phyloP scores from a whole-genome alignment of 306 rosid genomes.

The Medicago ruthenica region DNA sequence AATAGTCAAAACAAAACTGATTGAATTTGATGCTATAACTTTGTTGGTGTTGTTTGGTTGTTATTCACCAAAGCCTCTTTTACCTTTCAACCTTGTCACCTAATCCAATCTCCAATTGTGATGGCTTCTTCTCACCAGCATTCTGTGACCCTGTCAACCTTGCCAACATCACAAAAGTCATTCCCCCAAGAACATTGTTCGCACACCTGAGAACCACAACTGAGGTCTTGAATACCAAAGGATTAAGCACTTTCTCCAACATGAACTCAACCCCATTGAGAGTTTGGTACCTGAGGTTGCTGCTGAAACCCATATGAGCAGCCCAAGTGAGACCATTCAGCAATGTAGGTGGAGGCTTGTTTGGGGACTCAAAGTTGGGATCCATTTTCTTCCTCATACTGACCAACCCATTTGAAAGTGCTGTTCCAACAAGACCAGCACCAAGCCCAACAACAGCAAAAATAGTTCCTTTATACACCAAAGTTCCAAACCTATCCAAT shows the following conservation, averaged over 20 bases:
- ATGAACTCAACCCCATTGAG: constrained; percentile 76
- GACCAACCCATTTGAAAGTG: constrained; percentile 82
- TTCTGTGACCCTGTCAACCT: constrained; percentile 86
- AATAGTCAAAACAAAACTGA: constrained; percentile 12
- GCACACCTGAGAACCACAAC: constrained; percentile 76
- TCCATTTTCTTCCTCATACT: constrained; percentile 89
- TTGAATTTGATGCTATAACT: constrained; percentile 52
- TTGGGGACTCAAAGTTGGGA: constrained; percentile 80
- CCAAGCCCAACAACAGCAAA: constrained; percentile 85
- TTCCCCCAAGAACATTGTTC: constrained; percentile 89
- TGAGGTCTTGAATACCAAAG: constrained; percentile 78
- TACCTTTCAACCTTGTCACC: constrained; percentile 57
- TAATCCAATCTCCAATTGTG: constrained; percentile 39
- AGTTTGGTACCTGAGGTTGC: constrained; percentile 89
- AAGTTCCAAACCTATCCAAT: constrained; percentile 67
- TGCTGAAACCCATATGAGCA: constrained; percentile 83
- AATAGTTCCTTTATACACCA: constrained; percentile 74
- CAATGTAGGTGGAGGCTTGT: constrained; percentile 82
- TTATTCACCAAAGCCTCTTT: constrained; percentile 51
- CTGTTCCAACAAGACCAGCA: constrained; percentile 82
- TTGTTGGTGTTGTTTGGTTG: constrained; percentile 63
- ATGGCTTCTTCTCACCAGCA: constrained; percentile 45
- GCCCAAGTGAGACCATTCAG: constrained; percentile 93
- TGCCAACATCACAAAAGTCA: constrained; percentile 87
- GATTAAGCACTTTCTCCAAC: constrained; percentile 72